These are phyloP conservation scores for Lentinula sp. DNA, from an alignment of 768 basidiomycete species.

Conservation along the genomic window DNA sequence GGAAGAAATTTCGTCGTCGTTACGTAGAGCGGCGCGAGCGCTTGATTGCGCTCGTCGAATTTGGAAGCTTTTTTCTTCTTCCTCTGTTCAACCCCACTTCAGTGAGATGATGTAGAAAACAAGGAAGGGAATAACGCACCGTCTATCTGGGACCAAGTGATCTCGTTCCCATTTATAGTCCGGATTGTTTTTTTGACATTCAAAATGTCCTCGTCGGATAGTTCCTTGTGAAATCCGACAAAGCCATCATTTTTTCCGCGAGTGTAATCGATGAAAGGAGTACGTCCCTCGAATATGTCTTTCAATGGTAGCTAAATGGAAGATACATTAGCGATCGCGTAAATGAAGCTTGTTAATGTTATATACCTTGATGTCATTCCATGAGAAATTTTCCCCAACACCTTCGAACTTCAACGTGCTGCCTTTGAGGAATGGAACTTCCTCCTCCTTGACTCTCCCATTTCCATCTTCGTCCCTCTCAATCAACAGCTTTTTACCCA, in stretches of 20 bases:
- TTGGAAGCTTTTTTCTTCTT: slow-evolving; percentile 67
- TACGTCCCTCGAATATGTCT: slow-evolving; percentile 40
- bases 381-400: slow-evolving; percentile 42
- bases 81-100: slow-evolving; percentile 36
- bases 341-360: background rate
- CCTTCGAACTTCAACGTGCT: slow-evolving; percentile 57
- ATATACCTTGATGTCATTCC: slow-evolving; percentile 44
- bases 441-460: slow-evolving; percentile 57
- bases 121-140: slow-evolving; percentile 33
- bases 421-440: slow-evolving; percentile 47
- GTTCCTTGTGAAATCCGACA: slow-evolving; percentile 58
- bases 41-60: slow-evolving; percentile 68
- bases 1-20: slow-evolving; percentile 14
- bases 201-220: slow-evolving; percentile 69
- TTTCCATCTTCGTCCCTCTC: slow-evolving; percentile 54
- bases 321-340: background rate
- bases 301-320: slow-evolving; percentile 37
- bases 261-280: slow-evolving; percentile 46
- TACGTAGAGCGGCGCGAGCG: slow-evolving; percentile 44
- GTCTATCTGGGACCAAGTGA: slow-evolving; percentile 58
- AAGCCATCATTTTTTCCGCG: slow-evolving; percentile 41
- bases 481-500: slow-evolving; percentile 65
- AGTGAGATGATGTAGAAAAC: background rate
- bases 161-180: slow-evolving; percentile 56
- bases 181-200: slow-evolving; percentile 48